A percentile compares a stretch with the other conserved stretches of the same genome.
Evolutionary conservation across 805 yeast genomes (phyloP).

Genomic region (Yamadazyma kitorensis): DNA sequence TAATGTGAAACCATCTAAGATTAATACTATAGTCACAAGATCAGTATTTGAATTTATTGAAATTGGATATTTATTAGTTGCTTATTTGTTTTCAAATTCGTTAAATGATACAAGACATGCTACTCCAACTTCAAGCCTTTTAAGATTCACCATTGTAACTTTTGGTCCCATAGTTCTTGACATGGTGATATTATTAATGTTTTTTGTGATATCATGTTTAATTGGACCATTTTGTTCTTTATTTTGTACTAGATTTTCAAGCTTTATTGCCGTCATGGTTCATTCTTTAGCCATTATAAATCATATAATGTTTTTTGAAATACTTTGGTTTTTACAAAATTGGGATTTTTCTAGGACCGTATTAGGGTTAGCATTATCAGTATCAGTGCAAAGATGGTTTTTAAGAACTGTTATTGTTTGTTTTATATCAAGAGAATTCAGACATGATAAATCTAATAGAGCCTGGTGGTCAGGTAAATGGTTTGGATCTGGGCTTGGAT

Average conservation of each 20-base stretch:
- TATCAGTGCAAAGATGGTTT: constrained; percentile 56
- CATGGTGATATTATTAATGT: constrained; percentile 32
- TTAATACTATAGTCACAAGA: constrained; percentile 41
- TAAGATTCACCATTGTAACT: constrained; percentile 44
- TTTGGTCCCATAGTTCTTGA: constrained; percentile 49
- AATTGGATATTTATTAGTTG: constrained; percentile 35
- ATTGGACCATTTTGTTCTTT: constrained; percentile 49
- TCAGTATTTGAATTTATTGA: constrained; percentile 36
- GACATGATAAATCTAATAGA: constrained; percentile 55
- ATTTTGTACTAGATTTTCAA: constrained; percentile 46
- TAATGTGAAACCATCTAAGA: constrained; percentile 48
- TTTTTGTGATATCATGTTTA: constrained; percentile 44
- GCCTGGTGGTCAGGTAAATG: constrained; percentile 72
- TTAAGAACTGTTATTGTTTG: constrained; percentile 50
- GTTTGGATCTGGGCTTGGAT: constrained; percentile 61
- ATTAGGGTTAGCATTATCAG: constrained; percentile 56
- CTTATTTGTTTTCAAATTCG: constrained; percentile 53
- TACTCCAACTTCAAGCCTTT: constrained; percentile 37
- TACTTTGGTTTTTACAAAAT: constrained; percentile 65
- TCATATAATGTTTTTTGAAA: constrained; percentile 55
- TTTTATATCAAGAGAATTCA: constrained; percentile 60
- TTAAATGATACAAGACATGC: constrained; percentile 43
- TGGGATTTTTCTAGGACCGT: constrained; percentile 61
- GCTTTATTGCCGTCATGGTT: constrained; percentile 52
- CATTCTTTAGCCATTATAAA: constrained; percentile 53